phyloP scores from a whole-genome alignment of 2,329 filamentous ascomycete genomes.

The Cercospora nicotianae region DNA sequence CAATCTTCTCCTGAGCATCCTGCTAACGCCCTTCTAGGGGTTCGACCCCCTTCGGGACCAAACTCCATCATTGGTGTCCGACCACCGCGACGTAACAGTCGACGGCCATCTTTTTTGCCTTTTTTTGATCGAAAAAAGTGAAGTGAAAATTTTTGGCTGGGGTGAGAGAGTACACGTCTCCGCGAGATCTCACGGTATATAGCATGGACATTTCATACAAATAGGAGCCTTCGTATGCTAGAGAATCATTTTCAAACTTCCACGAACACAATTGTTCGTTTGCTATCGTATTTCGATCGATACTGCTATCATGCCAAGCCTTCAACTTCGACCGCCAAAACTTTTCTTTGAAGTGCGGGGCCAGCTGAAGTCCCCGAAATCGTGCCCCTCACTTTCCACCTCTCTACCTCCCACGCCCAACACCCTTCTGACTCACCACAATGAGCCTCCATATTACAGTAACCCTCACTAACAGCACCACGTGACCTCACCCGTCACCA shows the following conservation, averaged over 20 bases:
- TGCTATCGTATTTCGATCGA: background rate
- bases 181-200: too few species aligned
- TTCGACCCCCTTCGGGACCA: constrained; percentile 21
- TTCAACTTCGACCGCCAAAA: background rate
- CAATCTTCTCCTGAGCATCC: background rate
- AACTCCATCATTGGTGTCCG: background rate
- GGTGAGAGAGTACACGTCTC: too few species aligned
- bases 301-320: background rate
- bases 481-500: constrained; percentile 1
- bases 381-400: background rate
- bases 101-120: constrained; percentile 11
- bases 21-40: background rate
- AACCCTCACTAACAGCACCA: accelerated
- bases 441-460: background rate
- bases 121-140: too few species aligned
- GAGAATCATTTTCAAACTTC: background rate
- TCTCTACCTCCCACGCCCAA: too few species aligned
- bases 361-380: background rate
- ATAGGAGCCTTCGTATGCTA: too few species aligned
- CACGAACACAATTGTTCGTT: background rate
- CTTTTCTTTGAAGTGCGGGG: background rate
- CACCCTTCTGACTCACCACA: background rate
- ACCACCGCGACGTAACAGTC: background rate
- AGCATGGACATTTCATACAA: too few species aligned
- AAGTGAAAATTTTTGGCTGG: too few species aligned